Conservation (phyloP, 2,329 filamentous ascomycete genomes). For the Atkinsonella hypoxylon region DNA sequence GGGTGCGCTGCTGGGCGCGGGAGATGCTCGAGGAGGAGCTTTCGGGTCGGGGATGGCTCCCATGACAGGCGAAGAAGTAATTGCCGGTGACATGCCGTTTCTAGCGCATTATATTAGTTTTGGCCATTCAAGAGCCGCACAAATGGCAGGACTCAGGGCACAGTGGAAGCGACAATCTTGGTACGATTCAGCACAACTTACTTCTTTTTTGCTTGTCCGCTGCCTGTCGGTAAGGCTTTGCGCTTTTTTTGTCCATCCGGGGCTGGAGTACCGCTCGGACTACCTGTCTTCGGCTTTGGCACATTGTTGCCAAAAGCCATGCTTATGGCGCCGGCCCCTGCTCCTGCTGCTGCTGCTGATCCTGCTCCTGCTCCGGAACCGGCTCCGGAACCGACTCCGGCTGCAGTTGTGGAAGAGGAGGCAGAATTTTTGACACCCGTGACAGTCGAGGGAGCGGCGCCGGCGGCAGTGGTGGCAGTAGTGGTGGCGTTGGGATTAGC, state of each 20-base stretch:
- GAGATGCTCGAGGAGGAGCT: slow-evolving; percentile 40
- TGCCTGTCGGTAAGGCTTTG: slow-evolving; percentile 52
- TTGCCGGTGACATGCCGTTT: slow-evolving; percentile 50
- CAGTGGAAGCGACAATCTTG: not conserved
- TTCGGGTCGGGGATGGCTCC: slow-evolving; percentile 53
- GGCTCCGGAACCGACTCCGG: not conserved
- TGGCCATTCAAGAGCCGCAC: not conserved
- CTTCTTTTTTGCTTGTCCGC: slow-evolving; percentile 70
- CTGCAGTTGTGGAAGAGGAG: not conserved
- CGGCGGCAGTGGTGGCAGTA: not conserved
- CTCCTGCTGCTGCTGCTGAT: not conserved
- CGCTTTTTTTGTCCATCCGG: slow-evolving; percentile 61
- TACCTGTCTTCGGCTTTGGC: slow-evolving; percentile 48
- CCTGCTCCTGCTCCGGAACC: not conserved
- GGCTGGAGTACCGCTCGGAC: slow-evolving; percentile 56
- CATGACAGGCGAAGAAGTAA: slow-evolving; percentile 65
- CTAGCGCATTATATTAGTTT: slow-evolving; percentile 13
- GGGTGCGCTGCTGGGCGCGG: slow-evolving; percentile 42
- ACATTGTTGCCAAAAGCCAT: slow-evolving; percentile 36
- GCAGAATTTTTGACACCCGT: not conserved
- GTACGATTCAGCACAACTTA: slow-evolving; percentile 26
- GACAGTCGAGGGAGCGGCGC: not conserved
- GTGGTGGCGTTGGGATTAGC: not conserved
- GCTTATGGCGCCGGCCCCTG: slow-evolving; percentile 42
- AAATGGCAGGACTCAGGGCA: no score